These are phyloP conservation scores for Clarireedia sp. DNA, from an alignment of 2,329 filamentous ascomycete species.

Conservation along the genomic window DNA sequence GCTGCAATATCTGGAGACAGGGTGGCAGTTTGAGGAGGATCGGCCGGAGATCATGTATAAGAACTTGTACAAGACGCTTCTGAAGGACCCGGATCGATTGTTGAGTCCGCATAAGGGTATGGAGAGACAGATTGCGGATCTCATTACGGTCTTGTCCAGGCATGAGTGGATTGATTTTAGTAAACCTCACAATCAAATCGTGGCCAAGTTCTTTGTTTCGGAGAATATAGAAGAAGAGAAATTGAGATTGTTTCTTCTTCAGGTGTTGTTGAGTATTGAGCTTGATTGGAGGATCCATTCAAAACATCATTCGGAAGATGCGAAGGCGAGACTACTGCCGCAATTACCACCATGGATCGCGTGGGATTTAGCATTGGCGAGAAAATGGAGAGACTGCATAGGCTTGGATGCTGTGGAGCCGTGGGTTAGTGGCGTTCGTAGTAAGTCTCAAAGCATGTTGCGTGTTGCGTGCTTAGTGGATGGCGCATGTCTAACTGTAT, in stretches of 20 bases:
- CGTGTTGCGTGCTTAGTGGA: not conserved
- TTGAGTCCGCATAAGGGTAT: conserved; percentile 54
- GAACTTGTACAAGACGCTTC: conserved; percentile 58
- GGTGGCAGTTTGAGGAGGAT: conserved; percentile 44
- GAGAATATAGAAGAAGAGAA: conserved; percentile 37
- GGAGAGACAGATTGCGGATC: conserved; percentile 64
- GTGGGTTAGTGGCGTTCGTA: conserved; percentile 36
- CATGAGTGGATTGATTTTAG: conserved; percentile 69
- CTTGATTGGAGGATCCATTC: conserved; percentile 63
- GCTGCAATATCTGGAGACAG: conserved; percentile 49
- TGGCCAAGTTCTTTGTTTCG: conserved; percentile 55
- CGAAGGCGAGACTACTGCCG: conserved; percentile 55
- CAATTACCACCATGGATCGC: conserved; percentile 63
- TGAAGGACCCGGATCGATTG: conserved; percentile 58
- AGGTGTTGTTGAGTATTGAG: conserved; percentile 66
- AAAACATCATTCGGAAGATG: conserved; percentile 49
- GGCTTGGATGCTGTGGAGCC: conserved; percentile 46
- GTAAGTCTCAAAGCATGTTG: no score
- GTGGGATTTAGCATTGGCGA: conserved; percentile 66
- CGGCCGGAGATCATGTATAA: conserved; percentile 52
- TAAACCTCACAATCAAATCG: conserved; percentile 60
- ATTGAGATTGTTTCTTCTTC: conserved; percentile 65
- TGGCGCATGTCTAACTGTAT: conserved; percentile 8
- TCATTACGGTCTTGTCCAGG: conserved; percentile 62
- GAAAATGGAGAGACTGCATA: conserved; percentile 65